Conservation (phyloP, 768 basidiomycete genomes). For the Amanita rubescens region DNA sequence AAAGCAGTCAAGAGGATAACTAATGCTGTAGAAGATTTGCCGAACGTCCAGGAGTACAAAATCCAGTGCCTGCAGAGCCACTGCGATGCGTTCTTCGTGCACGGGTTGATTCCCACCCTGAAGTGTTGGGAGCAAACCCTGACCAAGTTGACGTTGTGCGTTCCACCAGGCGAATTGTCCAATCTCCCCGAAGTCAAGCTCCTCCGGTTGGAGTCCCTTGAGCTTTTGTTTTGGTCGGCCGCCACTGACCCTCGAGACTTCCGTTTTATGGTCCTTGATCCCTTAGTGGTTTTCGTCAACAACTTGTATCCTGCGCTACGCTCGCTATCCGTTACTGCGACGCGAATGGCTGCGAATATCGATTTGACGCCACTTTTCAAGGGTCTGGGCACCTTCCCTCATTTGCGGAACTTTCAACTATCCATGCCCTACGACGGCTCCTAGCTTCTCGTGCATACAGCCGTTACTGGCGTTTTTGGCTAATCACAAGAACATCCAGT, state of each 20-base stretch:
- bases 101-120: conserved; percentile 30
- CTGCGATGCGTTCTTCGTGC: conserved; percentile 30
- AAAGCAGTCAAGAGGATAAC: conserved; percentile 30
- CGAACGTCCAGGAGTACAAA: conserved; percentile 27
- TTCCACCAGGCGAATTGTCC: conserved; percentile 31
- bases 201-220: conserved; percentile 27
- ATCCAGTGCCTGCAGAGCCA: conserved; percentile 32
- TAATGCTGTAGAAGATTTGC: conserved; percentile 25
- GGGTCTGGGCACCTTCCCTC: conserved; percentile 31
- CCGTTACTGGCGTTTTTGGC: conserved; percentile 28
- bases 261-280: conserved; percentile 26
- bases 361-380: conserved; percentile 32
- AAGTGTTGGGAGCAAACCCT: conserved; percentile 24
- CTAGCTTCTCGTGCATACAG: conserved; percentile 28
- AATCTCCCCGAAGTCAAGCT: conserved; percentile 26
- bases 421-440: conserved; percentile 40
- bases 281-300: conserved; percentile 38
- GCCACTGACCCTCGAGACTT: conserved; percentile 22
- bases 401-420: conserved; percentile 28
- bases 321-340: conserved; percentile 29
- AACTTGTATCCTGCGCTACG: conserved; percentile 31
- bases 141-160: conserved; percentile 27
- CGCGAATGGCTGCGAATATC: conserved; percentile 28
- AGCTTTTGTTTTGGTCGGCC: conserved; percentile 29
- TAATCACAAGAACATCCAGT: conserved; percentile 27